A percentile compares a stretch with the other conserved stretches of the same genome.
Conservation (phyloP, 1,139 yeast species). For the Candida anutae region DNA sequence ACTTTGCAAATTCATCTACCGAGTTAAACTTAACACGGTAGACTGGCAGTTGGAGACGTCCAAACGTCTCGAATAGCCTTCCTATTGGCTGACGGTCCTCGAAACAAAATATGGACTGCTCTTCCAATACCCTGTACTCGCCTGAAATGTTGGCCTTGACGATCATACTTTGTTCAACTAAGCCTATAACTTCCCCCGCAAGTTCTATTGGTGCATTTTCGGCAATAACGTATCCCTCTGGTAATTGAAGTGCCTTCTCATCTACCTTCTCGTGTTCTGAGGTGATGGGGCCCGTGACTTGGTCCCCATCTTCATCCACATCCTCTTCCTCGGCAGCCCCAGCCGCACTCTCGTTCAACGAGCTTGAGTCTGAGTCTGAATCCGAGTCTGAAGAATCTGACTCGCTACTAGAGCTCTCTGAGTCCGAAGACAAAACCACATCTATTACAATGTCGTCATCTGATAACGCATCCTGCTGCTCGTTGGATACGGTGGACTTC, state of each 20-base stretch:
- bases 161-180: slow-evolving; percentile 67
- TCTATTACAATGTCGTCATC: slow-evolving; percentile 17
- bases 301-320: slow-evolving; percentile 38
- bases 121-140: slow-evolving; percentile 76
- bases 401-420: slow-evolving; percentile 15
- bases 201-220: slow-evolving; percentile 59
- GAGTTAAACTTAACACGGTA: slow-evolving; percentile 66
- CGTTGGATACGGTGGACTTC: slow-evolving; percentile 1
- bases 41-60: slow-evolving; percentile 77
- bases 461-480: slow-evolving; percentile 8
- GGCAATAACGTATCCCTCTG: slow-evolving; percentile 56
- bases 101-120: slow-evolving; percentile 73
- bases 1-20: slow-evolving; percentile 40
- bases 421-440: slow-evolving; percentile 9
- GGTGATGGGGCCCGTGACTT: slow-evolving; percentile 48
- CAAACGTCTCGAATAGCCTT: slow-evolving; percentile 81
- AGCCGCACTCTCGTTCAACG: slow-evolving; percentile 11
- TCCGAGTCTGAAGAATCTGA: slow-evolving; percentile 11
- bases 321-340: slow-evolving; percentile 12
- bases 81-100: slow-evolving; percentile 74
- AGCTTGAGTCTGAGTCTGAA: slow-evolving; percentile 16
- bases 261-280: slow-evolving; percentile 73
- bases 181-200: slow-evolving; percentile 63
- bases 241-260: slow-evolving; percentile 61
- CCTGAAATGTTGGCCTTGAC: slow-evolving; percentile 75